Base-by-base conservation (phyloP, 352 stramenopile species). In the Nothophytophthora sp. region DNA sequence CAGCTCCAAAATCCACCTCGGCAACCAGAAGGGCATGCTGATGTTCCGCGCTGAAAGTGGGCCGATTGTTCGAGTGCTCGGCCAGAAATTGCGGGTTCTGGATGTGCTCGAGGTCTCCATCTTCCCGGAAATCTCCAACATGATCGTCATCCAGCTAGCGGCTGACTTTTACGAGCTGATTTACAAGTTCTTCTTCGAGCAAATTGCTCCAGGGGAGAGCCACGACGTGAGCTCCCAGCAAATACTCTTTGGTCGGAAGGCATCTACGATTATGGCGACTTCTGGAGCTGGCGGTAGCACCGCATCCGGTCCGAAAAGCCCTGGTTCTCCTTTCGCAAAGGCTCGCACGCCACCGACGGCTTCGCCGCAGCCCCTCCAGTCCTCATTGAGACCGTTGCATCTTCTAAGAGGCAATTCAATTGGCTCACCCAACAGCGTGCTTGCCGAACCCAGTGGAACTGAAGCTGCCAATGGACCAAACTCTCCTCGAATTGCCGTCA, bases 161-260 rank as follows among this genome's bases (percentile, higher is more conserved):
- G 62, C 74, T 9, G 83, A 94, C 34, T 92, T 94, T 30, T 94
- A 92, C 48, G 83, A 92, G 2, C 63, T 94, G 7, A 63, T 94
- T 15, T 83, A 86, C 61, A 94, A 90, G 55, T 94, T 91, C 29
- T 91, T 94, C 67, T 94, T 94, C 30, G 77, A 86, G 36, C 70
- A 79, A 2, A 63, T 76, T 15, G 49, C 60, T 19, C 32, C 52
- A 24, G 37, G 27, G 4, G 57, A 57, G 22, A 68, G 70, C 20
- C 56, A 75, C 12, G 72, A 72, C 13, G 22, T 50, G 10, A 65
- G 65, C 20, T 79, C 70, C 0, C 78, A 91, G 43, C 67, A 83
- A 34, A 54, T 84, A 0, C 41, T 91, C 20, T 89, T 90, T 33
- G 81, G 81, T 2, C 72, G 75, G 11, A 85, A 83, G 41, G 53